A percentile compares a stretch with the other conserved stretches of the same genome.
These are phyloP conservation scores for Cinnamomum micranthum DNA, from an alignment of 164 flowering plant species.

Conservation along the genomic window DNA sequence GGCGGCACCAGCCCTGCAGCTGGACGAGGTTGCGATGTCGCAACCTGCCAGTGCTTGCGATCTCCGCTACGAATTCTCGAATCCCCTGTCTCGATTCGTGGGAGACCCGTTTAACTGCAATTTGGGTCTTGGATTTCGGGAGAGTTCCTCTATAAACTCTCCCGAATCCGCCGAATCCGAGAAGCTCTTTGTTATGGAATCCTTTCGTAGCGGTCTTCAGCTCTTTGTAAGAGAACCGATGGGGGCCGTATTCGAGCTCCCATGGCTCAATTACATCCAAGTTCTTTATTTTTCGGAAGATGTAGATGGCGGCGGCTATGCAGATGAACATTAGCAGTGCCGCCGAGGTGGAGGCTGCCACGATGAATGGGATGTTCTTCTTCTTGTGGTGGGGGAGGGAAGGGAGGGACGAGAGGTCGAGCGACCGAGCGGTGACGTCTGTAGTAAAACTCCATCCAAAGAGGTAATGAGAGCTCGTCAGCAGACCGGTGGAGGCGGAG, in stretches of 20 bases:
- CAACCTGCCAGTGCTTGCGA: constrained; percentile 54
- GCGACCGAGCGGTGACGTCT: constrained; percentile 13
- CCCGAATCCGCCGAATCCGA: constrained; percentile 63
- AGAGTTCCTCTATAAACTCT: constrained; percentile 52
- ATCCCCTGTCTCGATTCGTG: constrained; percentile 61
- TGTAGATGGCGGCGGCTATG: constrained; percentile 14
- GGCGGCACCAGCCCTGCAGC: constrained; percentile 17
- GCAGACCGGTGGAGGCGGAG: constrained; percentile 62
- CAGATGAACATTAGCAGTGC: background rate
- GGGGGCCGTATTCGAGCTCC: constrained; percentile 57
- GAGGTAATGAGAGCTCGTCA: constrained; percentile 25
- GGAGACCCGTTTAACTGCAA: constrained; percentile 59
- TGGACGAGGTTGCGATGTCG: constrained; percentile 67
- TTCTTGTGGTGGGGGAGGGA: constrained; percentile 31
- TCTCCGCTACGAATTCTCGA: constrained; percentile 54
- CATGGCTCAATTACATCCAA: constrained; percentile 48
- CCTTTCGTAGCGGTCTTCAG: constrained; percentile 48
- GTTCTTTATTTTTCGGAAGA: constrained; percentile 30
- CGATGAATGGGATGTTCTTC: constrained; percentile 18
- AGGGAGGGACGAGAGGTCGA: constrained; percentile 41
- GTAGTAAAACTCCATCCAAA: constrained; percentile 35
- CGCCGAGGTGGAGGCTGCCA: constrained; percentile 25
- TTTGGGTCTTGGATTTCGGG: constrained; percentile 28
- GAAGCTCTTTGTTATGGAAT: constrained; percentile 42
- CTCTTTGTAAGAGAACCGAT: constrained; percentile 45